These are phyloP conservation scores for Tolypocladium endophyticum DNA, from an alignment of 2,329 filamentous ascomycete species.

Conservation along the genomic window DNA sequence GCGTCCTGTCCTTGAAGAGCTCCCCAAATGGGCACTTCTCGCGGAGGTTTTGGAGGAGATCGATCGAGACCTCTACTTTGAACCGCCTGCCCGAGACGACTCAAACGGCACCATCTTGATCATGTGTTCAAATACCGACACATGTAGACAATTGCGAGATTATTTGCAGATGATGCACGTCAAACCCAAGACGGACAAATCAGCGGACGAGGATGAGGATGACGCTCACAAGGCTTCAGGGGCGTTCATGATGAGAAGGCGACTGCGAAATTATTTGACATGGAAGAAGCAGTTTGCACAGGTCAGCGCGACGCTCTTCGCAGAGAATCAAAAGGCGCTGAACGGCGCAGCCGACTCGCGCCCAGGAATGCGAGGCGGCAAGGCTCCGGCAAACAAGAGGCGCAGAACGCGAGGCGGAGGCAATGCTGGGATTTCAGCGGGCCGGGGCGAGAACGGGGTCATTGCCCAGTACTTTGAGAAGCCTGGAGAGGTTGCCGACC, in stretches of 20 bases:
- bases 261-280: conserved; percentile 72
- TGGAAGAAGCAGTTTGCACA: conserved; percentile 89
- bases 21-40: conserved; percentile 85
- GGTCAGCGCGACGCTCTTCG: conserved; percentile 68
- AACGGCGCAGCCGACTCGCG: conserved; percentile 53
- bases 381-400: conserved; percentile 71
- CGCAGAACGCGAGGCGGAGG: conserved; percentile 75
- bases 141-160: conserved; percentile 79
- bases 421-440: conserved; percentile 41
- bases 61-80: conserved; percentile 79
- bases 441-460: conserved; percentile 61
- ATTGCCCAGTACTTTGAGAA: conserved; percentile 73
- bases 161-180: conserved; percentile 88
- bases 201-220: conserved; percentile 27
- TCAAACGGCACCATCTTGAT: conserved; percentile 89
- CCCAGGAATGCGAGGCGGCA: conserved; percentile 42
- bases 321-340: conserved; percentile 69
- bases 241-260: conserved; percentile 81
- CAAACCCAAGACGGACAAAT: conserved; percentile 38
- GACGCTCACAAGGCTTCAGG: conserved; percentile 58
- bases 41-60: conserved; percentile 92
- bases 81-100: conserved; percentile 64
- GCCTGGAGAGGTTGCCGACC: conserved; percentile 66
- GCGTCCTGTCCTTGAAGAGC: conserved; percentile 77
- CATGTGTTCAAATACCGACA: conserved; percentile 86